phyloP scores from a whole-genome alignment of 345 rosid species.

The Erodium maritimum region DNA sequence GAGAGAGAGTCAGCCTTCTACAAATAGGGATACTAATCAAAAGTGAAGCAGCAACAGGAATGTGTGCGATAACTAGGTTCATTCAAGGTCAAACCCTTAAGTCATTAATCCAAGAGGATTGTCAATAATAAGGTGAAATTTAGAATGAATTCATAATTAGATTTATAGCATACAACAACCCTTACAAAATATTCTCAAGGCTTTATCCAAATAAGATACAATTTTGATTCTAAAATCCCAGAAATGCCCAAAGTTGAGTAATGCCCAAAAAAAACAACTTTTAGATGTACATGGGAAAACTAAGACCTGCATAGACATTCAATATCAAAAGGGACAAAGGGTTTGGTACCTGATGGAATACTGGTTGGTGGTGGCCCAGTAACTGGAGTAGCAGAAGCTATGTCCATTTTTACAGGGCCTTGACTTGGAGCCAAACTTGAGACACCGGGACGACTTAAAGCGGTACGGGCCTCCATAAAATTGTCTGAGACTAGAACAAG shows the following conservation, averaged over 20 bases:
- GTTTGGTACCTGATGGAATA: conserved; percentile 50
- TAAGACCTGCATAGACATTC: neutral
- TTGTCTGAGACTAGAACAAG: conserved; percentile 81
- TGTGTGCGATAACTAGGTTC: neutral
- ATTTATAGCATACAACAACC: too few relatives aligned
- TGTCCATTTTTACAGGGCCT: conserved; percentile 77
- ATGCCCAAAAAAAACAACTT: too few relatives aligned
- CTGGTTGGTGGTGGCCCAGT: conserved; percentile 52
- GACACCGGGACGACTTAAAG: conserved; percentile 64
- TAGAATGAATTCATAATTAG: too few relatives aligned
- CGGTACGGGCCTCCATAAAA: conserved; percentile 85
- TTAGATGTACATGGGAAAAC: too few relatives aligned
- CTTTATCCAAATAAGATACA: neutral
- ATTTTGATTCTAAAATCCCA: neutral
- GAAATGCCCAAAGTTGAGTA: neutral
- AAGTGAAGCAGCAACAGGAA: neutral
- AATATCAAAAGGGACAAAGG: neutral
- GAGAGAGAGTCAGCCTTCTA: neutral
- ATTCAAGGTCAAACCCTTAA: too few relatives aligned
- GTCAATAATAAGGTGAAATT: neutral
- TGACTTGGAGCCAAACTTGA: conserved; percentile 53
- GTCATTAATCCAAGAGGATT: too few relatives aligned
- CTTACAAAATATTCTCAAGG: neutral
- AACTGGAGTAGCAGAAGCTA: conserved; percentile 50
- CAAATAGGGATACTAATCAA: neutral